A percentile compares a stretch with the other conserved stretches of the same genome.
phyloP scores from a whole-genome alignment of 768 basidiomycete genomes.

The Lactifluus volemus region DNA sequence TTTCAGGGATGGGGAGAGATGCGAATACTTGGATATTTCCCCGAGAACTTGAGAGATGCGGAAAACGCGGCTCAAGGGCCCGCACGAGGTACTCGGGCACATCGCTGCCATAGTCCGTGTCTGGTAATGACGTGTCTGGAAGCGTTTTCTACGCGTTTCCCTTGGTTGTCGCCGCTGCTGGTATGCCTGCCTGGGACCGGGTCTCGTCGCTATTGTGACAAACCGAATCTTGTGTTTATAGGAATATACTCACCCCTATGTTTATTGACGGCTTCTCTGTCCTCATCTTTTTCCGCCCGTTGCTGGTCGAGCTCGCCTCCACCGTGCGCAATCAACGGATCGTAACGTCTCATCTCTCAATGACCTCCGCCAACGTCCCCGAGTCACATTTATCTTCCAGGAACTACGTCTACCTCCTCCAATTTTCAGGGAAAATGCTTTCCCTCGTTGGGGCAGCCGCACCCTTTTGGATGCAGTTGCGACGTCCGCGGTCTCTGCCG shows the following conservation, averaged over 20 bases:
- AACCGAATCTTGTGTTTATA: background rate
- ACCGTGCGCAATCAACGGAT: slow-evolving; percentile 15
- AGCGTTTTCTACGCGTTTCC: slow-evolving; percentile 20
- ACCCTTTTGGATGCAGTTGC: slow-evolving; percentile 18
- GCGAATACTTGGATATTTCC: slow-evolving; percentile 17
- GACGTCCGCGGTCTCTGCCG: slow-evolving; percentile 18
- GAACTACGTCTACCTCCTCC: slow-evolving; percentile 10
- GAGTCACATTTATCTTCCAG: background rate
- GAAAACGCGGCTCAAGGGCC: slow-evolving; percentile 1
- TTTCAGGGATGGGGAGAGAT: slow-evolving; percentile 20
- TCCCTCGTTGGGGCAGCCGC: slow-evolving; percentile 16
- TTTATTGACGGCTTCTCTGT: slow-evolving; percentile 15
- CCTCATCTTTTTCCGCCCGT: slow-evolving; percentile 16
- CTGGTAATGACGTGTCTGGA: slow-evolving; percentile 16
- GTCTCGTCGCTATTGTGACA: too few relatives aligned
- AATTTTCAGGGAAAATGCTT: slow-evolving; percentile 13
- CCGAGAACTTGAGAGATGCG: slow-evolving; percentile 4
- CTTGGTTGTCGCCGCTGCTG: slow-evolving; percentile 15
- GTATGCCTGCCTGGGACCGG: background rate
- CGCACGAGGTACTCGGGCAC: slow-evolving; percentile 11
- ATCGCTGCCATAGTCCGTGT: slow-evolving; percentile 16
- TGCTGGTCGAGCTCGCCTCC: slow-evolving; percentile 11
- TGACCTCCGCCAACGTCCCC: background rate
- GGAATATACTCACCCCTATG: slow-evolving; percentile 20
- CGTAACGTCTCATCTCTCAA: slow-evolving; percentile 1